Evolutionary conservation across 202 grass and related monocot genomes (phyloP).

Genomic region (Schoenoplectus tabernaemontani): DNA sequence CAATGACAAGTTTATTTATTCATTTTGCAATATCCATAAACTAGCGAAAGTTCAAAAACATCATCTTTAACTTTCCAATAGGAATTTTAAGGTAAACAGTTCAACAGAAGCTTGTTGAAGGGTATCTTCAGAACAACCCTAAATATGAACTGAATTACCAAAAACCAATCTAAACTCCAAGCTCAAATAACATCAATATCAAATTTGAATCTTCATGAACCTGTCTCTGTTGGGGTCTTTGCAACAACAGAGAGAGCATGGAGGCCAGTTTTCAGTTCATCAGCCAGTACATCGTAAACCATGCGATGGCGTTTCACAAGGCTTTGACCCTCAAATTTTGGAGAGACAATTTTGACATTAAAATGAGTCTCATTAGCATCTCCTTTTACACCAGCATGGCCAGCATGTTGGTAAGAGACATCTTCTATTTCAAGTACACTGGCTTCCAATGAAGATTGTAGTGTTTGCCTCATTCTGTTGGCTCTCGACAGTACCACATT

Average conservation of each 20-base stretch:
- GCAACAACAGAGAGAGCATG: slow-evolving; percentile 91
- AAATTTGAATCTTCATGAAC: slow-evolving; percentile 25
- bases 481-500: slow-evolving; percentile 58
- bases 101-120: not conserved
- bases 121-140: not conserved
- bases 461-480: slow-evolving; percentile 72
- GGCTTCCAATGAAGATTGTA: slow-evolving; percentile 75
- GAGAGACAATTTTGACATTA: slow-evolving; percentile 76
- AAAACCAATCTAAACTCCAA: not conserved
- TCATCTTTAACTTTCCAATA: not conserved
- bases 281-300: slow-evolving; percentile 76
- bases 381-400: slow-evolving; percentile 73
- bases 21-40: not conserved
- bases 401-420: slow-evolving; percentile 80
- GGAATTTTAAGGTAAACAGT: not conserved
- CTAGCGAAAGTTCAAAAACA: not conserved
- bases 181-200: not conserved
- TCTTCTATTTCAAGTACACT: slow-evolving; percentile 83
- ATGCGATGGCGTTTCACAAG: slow-evolving; percentile 81
- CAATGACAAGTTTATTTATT: not conserved
- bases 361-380: slow-evolving; percentile 81
- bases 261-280: slow-evolving; percentile 82
- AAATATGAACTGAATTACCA: not conserved
- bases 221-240: slow-evolving; percentile 67
- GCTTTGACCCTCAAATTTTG: slow-evolving; percentile 75